Percentiles rank a stretch among this genome's conserved stretches.
phyloP scores from a whole-genome alignment of 164 flowering plant species.

The Tinospora cordifolia region DNA sequence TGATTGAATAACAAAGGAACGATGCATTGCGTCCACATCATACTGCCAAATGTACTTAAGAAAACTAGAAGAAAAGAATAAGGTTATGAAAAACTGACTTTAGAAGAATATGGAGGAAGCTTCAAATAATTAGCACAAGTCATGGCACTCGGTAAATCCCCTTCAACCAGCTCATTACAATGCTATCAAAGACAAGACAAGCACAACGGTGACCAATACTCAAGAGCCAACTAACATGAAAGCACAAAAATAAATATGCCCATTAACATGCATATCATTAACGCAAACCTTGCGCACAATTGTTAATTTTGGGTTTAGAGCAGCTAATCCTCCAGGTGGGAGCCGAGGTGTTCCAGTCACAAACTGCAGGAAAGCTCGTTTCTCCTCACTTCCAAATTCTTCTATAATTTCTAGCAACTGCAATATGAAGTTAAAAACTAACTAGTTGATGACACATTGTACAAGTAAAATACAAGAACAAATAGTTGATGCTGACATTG shows the following conservation, averaged over 20 bases:
- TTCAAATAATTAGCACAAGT: conserved; percentile 96
- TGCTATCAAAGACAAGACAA: conserved; percentile 33
- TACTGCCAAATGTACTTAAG: neutral
- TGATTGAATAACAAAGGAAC: neutral
- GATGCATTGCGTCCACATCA: neutral
- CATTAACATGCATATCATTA: neutral
- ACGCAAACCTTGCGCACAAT: conserved; percentile 76
- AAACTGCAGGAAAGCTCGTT: conserved; percentile 82
- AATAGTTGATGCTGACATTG: conserved; percentile 37
- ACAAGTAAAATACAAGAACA: neutral
- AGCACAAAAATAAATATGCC: neutral
- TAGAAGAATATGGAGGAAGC: conserved; percentile 88
- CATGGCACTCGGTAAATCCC: conserved; percentile 93
- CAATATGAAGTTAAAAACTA: conserved; percentile 4
- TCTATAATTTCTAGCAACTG: conserved; percentile 75
- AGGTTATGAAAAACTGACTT: conserved; percentile 32
- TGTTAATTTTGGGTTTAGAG: conserved; percentile 83
- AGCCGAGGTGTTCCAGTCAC: conserved; percentile 96
- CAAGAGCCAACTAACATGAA: neutral
- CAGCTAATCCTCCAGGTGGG: conserved; percentile 88
- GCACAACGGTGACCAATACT: neutral
- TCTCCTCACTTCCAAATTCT: conserved; percentile 52
- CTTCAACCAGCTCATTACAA: conserved; percentile 41
- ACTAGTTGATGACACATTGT: neutral
- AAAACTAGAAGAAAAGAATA: neutral